Evolutionary conservation across 352 stramenopile genomes (phyloP).

Genomic region (Pythium dissimile): DNA sequence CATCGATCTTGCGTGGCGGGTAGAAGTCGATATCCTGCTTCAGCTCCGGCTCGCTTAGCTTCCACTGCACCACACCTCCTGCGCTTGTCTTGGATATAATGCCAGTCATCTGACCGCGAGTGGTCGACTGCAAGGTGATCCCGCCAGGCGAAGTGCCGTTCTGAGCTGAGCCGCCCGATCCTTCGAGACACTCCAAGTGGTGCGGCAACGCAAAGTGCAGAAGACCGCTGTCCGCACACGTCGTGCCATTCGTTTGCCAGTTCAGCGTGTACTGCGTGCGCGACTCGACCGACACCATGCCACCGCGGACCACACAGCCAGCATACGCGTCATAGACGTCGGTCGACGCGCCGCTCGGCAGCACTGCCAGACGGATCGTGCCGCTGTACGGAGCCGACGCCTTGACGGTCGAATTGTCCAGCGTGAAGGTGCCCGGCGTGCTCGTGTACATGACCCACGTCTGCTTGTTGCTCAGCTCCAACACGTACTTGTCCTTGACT

Average conservation of each 20-base stretch:
- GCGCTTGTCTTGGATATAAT: constrained; percentile 34
- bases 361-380: constrained; percentile 53
- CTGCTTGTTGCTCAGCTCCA: constrained; percentile 64
- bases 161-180: constrained; percentile 11
- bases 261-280: constrained; percentile 59
- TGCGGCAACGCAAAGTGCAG: constrained; percentile 72
- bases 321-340: constrained; percentile 57
- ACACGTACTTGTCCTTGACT: constrained; percentile 45
- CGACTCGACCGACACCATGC: constrained; percentile 45
- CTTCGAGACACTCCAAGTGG: constrained; percentile 44
- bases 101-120: constrained; percentile 50
- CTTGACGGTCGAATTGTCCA: constrained; percentile 41
- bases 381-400: constrained; percentile 38
- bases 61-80: constrained; percentile 45
- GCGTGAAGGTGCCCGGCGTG: constrained; percentile 34
- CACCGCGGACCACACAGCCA: constrained; percentile 53
- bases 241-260: constrained; percentile 48
- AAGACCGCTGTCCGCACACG: constrained; percentile 39
- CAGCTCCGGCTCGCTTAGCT: constrained; percentile 44
- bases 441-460: constrained; percentile 75
- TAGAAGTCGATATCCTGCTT: constrained; percentile 57
- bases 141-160: constrained; percentile 17
- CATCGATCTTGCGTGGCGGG: constrained; percentile 29
- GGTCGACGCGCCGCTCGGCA: constrained; percentile 30
- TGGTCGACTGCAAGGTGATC: constrained; percentile 50